Evolutionary conservation across 2,329 filamentous ascomycete genomes (phyloP), one percentile per base, ranked within the genome.

Genomic region (Amesomyces nigricolor): DNA sequence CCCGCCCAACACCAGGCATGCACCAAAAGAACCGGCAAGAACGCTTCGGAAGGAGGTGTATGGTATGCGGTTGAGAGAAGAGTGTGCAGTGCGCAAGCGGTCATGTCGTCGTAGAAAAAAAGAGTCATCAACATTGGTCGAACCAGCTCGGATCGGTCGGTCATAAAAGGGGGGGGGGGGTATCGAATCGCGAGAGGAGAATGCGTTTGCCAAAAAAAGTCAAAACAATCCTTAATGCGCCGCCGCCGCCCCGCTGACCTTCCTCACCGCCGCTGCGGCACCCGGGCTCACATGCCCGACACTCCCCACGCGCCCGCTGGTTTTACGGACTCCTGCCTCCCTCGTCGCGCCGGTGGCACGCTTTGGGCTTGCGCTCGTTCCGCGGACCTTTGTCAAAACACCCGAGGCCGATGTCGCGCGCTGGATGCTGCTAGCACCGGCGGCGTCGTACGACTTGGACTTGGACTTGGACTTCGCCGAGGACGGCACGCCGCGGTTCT

Each of bases 241-340:
- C 22, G 22, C 22, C 22, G 22, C 22, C 22, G 61, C 51, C 14
- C 61, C 64, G 49, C 64, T 68, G 54, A 82, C 76, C 71, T 83
- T 83, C 58, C 80, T 74, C 40, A 72, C 74, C 22, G 76, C 71
- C 6, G 77, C 67, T 39, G 73, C 67, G 38, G 73, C 74, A 22
- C 75, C 71, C 51, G 71, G 71, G n/a, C 73, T 72, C 17, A 70
- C 70, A 50, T 54, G 50, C 7, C 56, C 52, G 19, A 80, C 73
- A 66, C 82, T 86, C 48, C 82, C 83, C 13, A 87, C 73, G 42
- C 84, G 78, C 38, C 83, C 83, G 63, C 83, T 86, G 4, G 80
- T 84, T 75, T 87, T 87, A 58, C 84, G 75, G 17, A 78, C 71
- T 47, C 77, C 80, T 19, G 71, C 75, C 37, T 74, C 74, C 32